Percentiles rank a stretch among this genome's conserved stretches.
These are phyloP conservation scores for Aspergillus jensenii DNA, from an alignment of 2,329 filamentous ascomycete genomes.

Conservation along the genomic window DNA sequence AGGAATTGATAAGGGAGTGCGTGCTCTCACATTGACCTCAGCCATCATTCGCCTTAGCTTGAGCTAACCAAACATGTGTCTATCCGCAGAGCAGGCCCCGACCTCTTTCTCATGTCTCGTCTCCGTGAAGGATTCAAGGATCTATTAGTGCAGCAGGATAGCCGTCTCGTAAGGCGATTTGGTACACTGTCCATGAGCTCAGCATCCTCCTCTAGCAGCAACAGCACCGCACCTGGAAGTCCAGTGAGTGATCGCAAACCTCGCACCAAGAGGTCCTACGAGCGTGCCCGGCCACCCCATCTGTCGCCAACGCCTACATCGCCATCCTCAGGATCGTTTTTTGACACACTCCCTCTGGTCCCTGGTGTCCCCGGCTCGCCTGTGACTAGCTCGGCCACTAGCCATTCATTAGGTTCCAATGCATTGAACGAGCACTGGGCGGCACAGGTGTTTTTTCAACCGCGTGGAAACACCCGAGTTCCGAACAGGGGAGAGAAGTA, in stretches of 20 bases:
- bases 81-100: conserved; percentile 25
- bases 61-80: not conserved
- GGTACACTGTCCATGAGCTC: conserved; percentile 26
- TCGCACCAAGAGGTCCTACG: conserved; percentile 35
- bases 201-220: conserved; percentile 27
- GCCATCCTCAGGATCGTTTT: conserved; percentile 29
- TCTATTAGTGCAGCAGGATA: conserved; percentile 31
- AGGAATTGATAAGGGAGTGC: conserved; percentile 49
- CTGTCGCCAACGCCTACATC: conserved; percentile 29
- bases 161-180: conserved; percentile 27
- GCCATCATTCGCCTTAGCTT: conserved; percentile 6
- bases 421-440: conserved; percentile 43
- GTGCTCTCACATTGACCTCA: conserved; percentile 12
- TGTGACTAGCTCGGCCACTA: conserved; percentile 31
- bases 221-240: conserved; percentile 26
- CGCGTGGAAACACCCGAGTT: conserved; percentile 30
- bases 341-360: conserved; percentile 30
- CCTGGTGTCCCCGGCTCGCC: conserved; percentile 37
- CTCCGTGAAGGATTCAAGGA: conserved; percentile 26
- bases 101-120: conserved; percentile 25
- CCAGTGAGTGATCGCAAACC: conserved; percentile 29
- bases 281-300: conserved; percentile 30
- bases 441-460: conserved; percentile 36
- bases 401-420: conserved; percentile 30
- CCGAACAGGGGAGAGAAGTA: conserved; percentile 31